Evolutionary conservation across 306 rosid species (phyloP).

Genomic region (Cicer bijugum): DNA sequence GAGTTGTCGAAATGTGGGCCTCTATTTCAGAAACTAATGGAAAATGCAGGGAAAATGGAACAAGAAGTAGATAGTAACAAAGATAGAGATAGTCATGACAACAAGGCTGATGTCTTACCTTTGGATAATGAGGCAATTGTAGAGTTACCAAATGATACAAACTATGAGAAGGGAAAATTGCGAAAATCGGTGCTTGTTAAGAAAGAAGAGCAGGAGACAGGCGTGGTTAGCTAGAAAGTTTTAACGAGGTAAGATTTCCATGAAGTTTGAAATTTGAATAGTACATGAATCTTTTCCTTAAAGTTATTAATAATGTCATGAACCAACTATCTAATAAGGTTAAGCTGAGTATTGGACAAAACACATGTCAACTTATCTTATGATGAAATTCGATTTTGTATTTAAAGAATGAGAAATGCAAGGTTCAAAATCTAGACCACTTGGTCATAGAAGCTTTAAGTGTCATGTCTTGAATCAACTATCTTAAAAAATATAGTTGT

Average conservation of each 20-base stretch:
- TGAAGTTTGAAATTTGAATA: constrained; percentile 6
- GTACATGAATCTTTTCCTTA: constrained; percentile 9
- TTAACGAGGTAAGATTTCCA: constrained; percentile 58
- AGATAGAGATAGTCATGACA: constrained; percentile 33
- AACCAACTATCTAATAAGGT: neutral
- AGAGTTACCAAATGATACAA: constrained; percentile 51
- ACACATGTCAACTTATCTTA: neutral
- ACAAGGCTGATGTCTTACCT: constrained; percentile 42
- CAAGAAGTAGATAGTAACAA: constrained; percentile 52
- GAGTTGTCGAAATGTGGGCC: constrained; percentile 68
- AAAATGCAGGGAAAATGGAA: constrained; percentile 88
- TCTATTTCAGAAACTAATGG: constrained; percentile 87
- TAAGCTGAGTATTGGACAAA: neutral
- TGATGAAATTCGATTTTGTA: neutral
- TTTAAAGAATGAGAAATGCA: neutral
- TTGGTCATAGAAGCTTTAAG: neutral
- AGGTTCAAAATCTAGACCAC: neutral
- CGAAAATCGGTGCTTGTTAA: constrained; percentile 69
- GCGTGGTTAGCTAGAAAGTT: constrained; percentile 81
- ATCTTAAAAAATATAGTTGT: neutral
- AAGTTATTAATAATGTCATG: neutral
- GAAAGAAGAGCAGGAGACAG: constrained; percentile 90
- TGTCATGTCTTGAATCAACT: neutral
- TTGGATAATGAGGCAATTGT: constrained; percentile 43
- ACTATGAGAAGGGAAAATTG: constrained; percentile 55